Conservation (phyloP, 1,284 basidiomycete genomes). For the Trichosporon ovoides region DNA sequence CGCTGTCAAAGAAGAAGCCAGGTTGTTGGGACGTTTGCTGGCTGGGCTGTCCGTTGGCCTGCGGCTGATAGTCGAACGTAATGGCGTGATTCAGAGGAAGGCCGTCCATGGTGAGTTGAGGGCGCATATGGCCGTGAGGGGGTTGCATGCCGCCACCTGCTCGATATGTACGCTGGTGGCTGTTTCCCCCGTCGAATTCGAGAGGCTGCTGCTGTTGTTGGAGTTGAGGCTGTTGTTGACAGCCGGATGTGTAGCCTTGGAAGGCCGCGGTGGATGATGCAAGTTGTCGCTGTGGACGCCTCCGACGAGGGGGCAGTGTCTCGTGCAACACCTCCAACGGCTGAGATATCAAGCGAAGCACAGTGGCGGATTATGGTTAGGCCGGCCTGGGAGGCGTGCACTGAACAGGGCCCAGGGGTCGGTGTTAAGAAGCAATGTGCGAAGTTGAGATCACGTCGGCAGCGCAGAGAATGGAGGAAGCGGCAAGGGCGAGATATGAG, state of each 20-base stretch:
- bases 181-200: not conserved
- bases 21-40: not conserved
- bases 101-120: not conserved
- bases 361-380: not conserved
- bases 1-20: not conserved
- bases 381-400: not conserved
- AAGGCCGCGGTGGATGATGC: not conserved
- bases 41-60: not conserved
- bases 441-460: not conserved
- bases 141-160: not conserved
- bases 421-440: not conserved
- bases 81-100: not conserved
- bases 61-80: not conserved
- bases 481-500: not conserved
- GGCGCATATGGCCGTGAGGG: not conserved
- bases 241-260: not conserved
- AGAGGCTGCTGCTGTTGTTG: not conserved
- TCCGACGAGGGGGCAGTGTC: not conserved
- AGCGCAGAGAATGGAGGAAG: not conserved
- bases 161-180: not conserved
- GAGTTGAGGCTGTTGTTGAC: not conserved
- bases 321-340: not conserved
- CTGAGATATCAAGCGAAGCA: constrained; percentile 1
- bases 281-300: not conserved
- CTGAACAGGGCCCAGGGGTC: not conserved